phyloP scores from a whole-genome alignment of 2,329 filamentous ascomycete species.

The Madurella fahalii region DNA sequence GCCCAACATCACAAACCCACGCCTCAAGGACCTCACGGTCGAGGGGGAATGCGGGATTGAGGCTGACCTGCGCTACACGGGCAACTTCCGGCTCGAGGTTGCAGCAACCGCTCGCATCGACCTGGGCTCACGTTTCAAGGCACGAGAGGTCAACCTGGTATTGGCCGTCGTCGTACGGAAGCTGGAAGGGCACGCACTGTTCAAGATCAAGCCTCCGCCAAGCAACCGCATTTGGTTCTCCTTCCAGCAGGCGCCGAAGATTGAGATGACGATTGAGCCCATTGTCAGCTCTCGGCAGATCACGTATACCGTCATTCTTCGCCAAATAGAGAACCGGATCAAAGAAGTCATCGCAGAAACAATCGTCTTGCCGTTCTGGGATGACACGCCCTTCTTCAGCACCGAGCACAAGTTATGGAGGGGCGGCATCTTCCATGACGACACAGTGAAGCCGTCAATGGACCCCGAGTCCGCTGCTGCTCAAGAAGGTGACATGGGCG shows the following conservation, averaged over 20 bases:
- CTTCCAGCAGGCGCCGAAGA: conserved; percentile 88
- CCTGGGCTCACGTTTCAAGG: conserved; percentile 81
- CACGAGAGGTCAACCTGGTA: conserved; percentile 82
- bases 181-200: conserved; percentile 76
- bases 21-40: conserved; percentile 82
- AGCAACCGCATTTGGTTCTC: conserved; percentile 96
- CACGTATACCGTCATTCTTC: conserved; percentile 85
- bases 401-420: conserved; percentile 74
- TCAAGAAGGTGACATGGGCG: conserved; percentile 45
- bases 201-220: conserved; percentile 89
- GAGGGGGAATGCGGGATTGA: conserved; percentile 88
- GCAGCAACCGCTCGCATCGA: conserved; percentile 92
- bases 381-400: conserved; percentile 86
- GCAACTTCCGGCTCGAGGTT: conserved; percentile 84
- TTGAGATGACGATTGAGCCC: conserved; percentile 91
- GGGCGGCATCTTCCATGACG: conserved; percentile 74
- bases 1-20: conserved; percentile 83
- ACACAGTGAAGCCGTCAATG: conserved; percentile 38
- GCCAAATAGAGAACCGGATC: conserved; percentile 91
- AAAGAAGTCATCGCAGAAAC: conserved; percentile 92
- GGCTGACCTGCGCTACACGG: conserved; percentile 81
- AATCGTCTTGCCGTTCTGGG: conserved; percentile 89
- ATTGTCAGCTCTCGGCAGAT: conserved; percentile 95
- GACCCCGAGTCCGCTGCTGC: conserved; percentile 38
- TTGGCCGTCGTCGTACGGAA: conserved; percentile 81